A percentile compares a stretch with the other conserved stretches of the same genome.
Conservation (phyloP, 2,329 filamentous ascomycete species). For the Aspergillus sp. region DNA sequence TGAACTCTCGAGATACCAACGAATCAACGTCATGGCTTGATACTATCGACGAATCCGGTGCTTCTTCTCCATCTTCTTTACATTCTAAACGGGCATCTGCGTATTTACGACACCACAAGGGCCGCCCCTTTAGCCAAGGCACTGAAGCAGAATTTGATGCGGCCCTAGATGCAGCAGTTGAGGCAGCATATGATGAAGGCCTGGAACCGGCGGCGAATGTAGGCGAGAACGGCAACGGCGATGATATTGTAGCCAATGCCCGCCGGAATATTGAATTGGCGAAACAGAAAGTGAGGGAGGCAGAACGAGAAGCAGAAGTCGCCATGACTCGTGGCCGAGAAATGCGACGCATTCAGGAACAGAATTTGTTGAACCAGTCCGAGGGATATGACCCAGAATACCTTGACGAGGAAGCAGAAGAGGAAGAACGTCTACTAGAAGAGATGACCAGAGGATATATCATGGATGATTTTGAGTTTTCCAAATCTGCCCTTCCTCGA, state of each 20-base stretch:
- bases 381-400: constrained; percentile 36
- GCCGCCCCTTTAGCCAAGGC: constrained; percentile 58
- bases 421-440: constrained; percentile 68
- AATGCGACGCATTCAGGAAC: constrained; percentile 37
- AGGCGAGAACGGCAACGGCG: constrained; percentile 20
- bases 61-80: constrained; percentile 68
- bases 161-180: constrained; percentile 87
- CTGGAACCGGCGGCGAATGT: constrained; percentile 57
- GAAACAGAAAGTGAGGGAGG: constrained; percentile 65
- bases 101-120: constrained; percentile 59
- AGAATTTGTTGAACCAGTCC: constrained; percentile 13
- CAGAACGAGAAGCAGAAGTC: constrained; percentile 60
- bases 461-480: constrained; percentile 74
- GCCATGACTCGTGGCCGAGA: constrained; percentile 55
- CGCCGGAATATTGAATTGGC: constrained; percentile 64
- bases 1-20: constrained; percentile 48
- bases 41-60: constrained; percentile 82
- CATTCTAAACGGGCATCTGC: constrained; percentile 71
- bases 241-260: constrained; percentile 41
- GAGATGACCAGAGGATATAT: constrained; percentile 80
- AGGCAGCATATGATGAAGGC: constrained; percentile 89
- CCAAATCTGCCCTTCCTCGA: constrained; percentile 61
- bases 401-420: constrained; percentile 58
- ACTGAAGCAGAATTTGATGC: constrained; percentile 90
- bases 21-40: constrained; percentile 90